Evolutionary conservation across 2,329 filamentous ascomycete genomes (phyloP).

Genomic region (Cercospora sp.): DNA sequence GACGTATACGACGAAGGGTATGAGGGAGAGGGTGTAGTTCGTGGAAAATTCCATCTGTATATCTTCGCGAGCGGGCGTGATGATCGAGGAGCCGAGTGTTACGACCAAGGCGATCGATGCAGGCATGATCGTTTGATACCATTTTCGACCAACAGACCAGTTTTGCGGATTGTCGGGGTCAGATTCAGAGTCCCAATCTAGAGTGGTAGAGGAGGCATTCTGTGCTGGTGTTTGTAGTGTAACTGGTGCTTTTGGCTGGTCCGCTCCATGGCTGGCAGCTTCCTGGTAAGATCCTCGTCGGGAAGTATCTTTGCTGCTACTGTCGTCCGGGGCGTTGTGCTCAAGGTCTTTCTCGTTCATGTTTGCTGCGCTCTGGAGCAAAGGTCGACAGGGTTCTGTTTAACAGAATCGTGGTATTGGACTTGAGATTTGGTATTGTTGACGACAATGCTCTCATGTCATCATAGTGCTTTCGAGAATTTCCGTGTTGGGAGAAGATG

Average conservation of each 20-base stretch:
- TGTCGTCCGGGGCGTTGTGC: background rate
- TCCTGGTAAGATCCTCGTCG: background rate
- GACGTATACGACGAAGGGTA: background rate
- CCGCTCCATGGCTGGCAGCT: background rate
- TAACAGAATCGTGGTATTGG: background rate
- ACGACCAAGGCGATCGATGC: background rate
- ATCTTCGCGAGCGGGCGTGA: background rate
- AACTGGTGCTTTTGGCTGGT: background rate
- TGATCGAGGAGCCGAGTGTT: background rate
- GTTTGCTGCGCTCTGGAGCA: background rate
- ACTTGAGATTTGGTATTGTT: background rate
- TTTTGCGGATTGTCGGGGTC: background rate
- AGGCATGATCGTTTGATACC: background rate
- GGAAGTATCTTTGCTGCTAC: background rate
- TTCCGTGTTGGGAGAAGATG: background rate
- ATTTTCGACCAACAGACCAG: background rate
- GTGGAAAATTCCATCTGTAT: background rate
- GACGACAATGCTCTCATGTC: background rate
- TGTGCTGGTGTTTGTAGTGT: background rate
- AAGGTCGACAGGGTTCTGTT: background rate
- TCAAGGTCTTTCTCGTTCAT: background rate
- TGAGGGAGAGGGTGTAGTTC: background rate
- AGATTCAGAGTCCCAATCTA: background rate
- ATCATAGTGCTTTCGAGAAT: background rate
- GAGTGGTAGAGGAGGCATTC: background rate